Evolutionary conservation across 2,329 filamentous ascomycete species (phyloP), one percentile per base, ranked within the genome.

Genomic region (Domatiomyces catenatus): DNA sequence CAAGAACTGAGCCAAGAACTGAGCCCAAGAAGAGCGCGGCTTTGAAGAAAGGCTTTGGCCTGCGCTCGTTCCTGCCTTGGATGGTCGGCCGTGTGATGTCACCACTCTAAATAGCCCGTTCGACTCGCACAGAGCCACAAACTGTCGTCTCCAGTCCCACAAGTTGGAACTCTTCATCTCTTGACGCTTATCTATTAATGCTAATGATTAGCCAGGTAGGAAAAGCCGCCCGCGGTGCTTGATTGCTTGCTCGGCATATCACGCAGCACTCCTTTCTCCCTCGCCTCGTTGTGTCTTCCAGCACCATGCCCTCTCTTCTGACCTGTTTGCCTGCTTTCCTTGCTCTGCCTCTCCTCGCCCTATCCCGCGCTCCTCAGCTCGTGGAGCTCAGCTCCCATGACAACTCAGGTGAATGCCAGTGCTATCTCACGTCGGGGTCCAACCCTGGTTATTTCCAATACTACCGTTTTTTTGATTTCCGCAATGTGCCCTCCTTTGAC

Each of bases 391-490:
- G 32, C 32, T 39, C 32, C 1, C 32, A 39, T 12, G 32, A 39
- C 32, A 39, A 39, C 32, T 39, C 32, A 15, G 32, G 32, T 39
- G 10, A 68, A 46, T 74, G 72, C 56, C 67, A 71, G 49, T 75
- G 72, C 62, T 75, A 73, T 53, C 63, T 69, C 12, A 65, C 73
- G 24, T 66, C 67, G 1, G 65, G 65, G 5, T 56, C 43, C 28
- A 42, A 67, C 2, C 67, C 69, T 17, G 63, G 66, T 5, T 73
- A 72, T 60, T 75, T 75, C 56, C 66, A 71, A 46, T 67, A 74
- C 60, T 70, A 75, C 63, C 68, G 67, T 48, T 70, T 75, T 59
- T 75, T 67, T 63, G 72, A 75, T 60, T 75, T 75, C 55, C 70
- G 72, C 22, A 62, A 66, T 42, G 62, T 73, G 63, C 17, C 17